Percentiles rank a stretch among this genome's conserved stretches.
These are phyloP conservation scores for Lipomyces yamadae DNA, from an alignment of 805 yeast genomes.

Conservation along the genomic window DNA sequence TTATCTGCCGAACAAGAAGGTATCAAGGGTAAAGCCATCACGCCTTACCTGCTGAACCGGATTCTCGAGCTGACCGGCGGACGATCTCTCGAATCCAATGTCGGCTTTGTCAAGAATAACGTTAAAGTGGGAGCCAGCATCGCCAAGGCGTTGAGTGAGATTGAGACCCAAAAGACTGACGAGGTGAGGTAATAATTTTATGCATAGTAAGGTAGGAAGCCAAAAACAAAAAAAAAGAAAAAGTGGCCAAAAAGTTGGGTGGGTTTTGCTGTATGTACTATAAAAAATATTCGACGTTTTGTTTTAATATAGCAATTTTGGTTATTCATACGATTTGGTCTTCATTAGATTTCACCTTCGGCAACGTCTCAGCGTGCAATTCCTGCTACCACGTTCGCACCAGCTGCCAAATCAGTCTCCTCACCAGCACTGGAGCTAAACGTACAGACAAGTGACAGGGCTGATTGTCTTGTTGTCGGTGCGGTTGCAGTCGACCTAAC, in stretches of 20 bases:
- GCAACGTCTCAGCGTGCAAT: neutral
- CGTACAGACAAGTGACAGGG: neutral
- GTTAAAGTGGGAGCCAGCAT: constrained; percentile 71
- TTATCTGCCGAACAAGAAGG: constrained; percentile 57
- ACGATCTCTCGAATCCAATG: constrained; percentile 67
- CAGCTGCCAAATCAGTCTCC: constrained; percentile 1
- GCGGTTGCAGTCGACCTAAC: constrained; percentile 77
- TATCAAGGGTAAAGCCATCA: constrained; percentile 71
- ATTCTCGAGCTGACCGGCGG: constrained; percentile 75
- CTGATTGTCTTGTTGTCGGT: constrained; percentile 58
- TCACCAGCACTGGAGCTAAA: constrained; percentile 1
- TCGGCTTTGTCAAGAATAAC: constrained; percentile 76
- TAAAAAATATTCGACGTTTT: neutral
- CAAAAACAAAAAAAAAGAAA: neutral
- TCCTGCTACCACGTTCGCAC: neutral
- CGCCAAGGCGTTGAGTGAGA: constrained; percentile 56
- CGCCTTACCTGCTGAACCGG: constrained; percentile 73
- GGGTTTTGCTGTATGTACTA: neutral
- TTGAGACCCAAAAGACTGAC: constrained; percentile 44
- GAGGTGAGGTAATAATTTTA: constrained; percentile 41
- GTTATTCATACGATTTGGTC: neutral
- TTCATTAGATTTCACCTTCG: neutral
- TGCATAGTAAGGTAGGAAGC: neutral
- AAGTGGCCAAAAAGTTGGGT: neutral
- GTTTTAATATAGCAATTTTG: neutral